These are phyloP conservation scores for Cardamine chenopodiifolia DNA, from an alignment of 345 rosid species.

Conservation along the genomic window DNA sequence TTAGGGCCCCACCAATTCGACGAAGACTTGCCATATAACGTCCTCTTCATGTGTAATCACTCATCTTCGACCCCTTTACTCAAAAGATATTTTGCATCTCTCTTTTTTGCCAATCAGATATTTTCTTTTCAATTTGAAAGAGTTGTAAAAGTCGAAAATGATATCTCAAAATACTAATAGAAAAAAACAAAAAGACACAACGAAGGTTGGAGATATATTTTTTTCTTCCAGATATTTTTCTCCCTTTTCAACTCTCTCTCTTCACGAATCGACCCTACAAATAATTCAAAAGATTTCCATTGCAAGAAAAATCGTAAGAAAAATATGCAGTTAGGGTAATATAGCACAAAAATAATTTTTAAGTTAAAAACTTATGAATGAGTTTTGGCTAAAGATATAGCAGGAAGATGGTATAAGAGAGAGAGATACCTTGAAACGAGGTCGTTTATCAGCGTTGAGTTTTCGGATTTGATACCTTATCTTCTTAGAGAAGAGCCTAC, in stretches of 20 bases:
- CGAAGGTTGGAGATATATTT: conserved; percentile 20
- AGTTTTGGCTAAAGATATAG: not conserved
- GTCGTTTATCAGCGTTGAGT: conserved; percentile 81
- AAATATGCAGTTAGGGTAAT: not conserved
- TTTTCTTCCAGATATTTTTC: conserved; percentile 22
- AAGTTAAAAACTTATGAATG: not conserved
- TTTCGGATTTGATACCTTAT: conserved; percentile 82
- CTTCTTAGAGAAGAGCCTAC: conserved; percentile 74
- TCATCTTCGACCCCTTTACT: conserved; percentile 21
- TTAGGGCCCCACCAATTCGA: conserved; percentile 23
- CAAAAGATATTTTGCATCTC: conserved; percentile 29
- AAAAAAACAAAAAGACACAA: conserved; percentile 5
- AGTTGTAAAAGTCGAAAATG: conserved; percentile 27
- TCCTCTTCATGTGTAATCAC: conserved; percentile 19
- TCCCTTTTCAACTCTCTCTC: conserved; percentile 37
- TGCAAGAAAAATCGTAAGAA: not conserved
- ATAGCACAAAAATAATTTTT: not conserved
- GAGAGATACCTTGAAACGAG: conserved; percentile 68
- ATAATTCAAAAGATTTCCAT: conserved; percentile 32
- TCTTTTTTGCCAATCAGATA: conserved; percentile 24
- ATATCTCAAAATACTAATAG: conserved; percentile 18
- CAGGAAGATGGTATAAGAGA: not conserved
- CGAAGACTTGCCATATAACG: conserved; percentile 35
- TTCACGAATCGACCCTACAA: conserved; percentile 71
- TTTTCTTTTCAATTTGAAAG: conserved; percentile 31